Base-by-base conservation (phyloP, 768 basidiomycete genomes). In the Polyporus arcularius region DNA sequence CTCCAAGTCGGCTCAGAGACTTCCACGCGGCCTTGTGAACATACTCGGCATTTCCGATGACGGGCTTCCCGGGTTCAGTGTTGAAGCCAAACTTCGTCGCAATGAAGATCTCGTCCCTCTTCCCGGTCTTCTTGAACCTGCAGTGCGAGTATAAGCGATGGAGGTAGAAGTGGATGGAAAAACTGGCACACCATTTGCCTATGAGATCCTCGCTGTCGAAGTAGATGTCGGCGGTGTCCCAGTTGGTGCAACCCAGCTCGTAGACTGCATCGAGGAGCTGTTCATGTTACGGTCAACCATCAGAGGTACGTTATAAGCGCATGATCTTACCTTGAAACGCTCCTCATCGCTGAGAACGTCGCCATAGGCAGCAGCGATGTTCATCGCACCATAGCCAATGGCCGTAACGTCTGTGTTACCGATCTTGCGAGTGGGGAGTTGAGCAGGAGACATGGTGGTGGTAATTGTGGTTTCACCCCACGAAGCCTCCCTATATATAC, bases 301-400 rank as follows among this genome's bases (percentile, higher is more conserved):
- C 1, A 31, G 32, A 18, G 46, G 9, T 43, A 14, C 26, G 32
- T 16, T 14, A 14, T 16, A 18, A 5, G 21, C 14, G 16, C 31
- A 1, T 0, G 4, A 38, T 26, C 68, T 10, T 46, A 85, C 85
- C 79, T 82, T 80, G 64, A 88, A 79, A 1, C 84, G 76, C 55
- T 86, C 83, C 64, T 87, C 85, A 56, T 88, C 86, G 3, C 75
- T 55, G 11, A 73, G 74, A 1, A 70, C 67, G 4, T 64, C 58
- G 18, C 85, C 85, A 58, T 85, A 85, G 47, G 67, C 74, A 0
- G 72, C 75, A 12, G 79, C 80, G 15, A 87, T 66, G 10, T 83
- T 84, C 86, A 87, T 87, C 4, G 80, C 73, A 4, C 87, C 87
- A 62, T 82, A 86, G 6, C 86, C 85, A 12, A 88, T 78, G 15